Conservation (phyloP, 2,329 filamentous ascomycete genomes). For the Fusarium cicatricum region DNA sequence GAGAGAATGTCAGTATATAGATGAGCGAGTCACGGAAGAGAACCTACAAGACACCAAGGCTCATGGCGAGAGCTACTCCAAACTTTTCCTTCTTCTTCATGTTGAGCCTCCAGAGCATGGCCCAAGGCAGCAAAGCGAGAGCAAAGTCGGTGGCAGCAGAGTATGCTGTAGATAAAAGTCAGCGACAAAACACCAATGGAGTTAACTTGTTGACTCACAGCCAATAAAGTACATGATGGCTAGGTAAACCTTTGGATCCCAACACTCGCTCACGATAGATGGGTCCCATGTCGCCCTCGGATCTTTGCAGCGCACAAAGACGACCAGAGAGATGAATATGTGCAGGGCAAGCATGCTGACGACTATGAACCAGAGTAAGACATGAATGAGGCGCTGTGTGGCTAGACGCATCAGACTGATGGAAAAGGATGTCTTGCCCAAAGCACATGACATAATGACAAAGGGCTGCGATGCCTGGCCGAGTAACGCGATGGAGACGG, state of each 20-base stretch:
- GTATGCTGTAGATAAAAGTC: conserved; percentile 1
- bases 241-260: conserved; percentile 22
- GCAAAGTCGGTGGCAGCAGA: conserved; percentile 29
- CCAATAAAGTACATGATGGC: conserved; percentile 29
- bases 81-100: conserved; percentile 35
- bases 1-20: background rate
- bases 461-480: conserved; percentile 27
- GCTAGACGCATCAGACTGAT: conserved; percentile 30
- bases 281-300: conserved; percentile 28
- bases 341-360: conserved; percentile 20
- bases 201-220: background rate
- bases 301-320: conserved; percentile 26
- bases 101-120: conserved; percentile 31
- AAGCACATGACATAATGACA: conserved; percentile 25
- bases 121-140: conserved; percentile 23
- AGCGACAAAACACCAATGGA: rapidly evolving
- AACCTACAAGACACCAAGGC: conserved; percentile 25
- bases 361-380: conserved; percentile 26
- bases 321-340: conserved; percentile 17
- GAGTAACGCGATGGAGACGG: conserved; percentile 15
- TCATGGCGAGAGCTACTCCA: conserved; percentile 28
- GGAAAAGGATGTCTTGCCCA: conserved; percentile 29
- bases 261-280: conserved; percentile 24
- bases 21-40: rapidly evolving
- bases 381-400: conserved; percentile 15